Percentiles rank a stretch among this genome's conserved stretches.
Evolutionary conservation across 371 early-diverging fungal genomes (phyloP).

Genomic region (Chytridiales sp.): DNA sequence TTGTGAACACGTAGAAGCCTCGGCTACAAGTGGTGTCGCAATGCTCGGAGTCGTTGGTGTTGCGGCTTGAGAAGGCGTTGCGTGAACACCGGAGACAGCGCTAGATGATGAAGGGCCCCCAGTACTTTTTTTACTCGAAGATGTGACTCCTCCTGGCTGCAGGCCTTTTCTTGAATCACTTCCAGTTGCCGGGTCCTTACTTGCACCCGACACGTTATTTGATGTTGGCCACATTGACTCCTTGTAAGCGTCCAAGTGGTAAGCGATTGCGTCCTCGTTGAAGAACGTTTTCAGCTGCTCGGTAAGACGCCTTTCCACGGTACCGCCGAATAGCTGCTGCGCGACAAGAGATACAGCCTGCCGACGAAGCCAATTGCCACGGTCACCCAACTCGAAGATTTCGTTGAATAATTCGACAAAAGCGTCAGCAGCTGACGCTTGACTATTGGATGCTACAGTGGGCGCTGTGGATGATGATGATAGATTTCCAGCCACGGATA

Average conservation of each 20-base stretch:
- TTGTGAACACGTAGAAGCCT: too few species aligned
- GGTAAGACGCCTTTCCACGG: slow-evolving; percentile 70
- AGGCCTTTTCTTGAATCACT: too few species aligned
- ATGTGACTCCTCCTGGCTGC: too few species aligned
- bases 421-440: slow-evolving; percentile 67
- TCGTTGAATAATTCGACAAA: slow-evolving; percentile 82
- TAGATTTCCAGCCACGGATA: not conserved
- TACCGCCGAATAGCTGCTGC: slow-evolving; percentile 82
- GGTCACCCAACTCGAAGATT: slow-evolving; percentile 81
- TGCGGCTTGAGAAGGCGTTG: too few species aligned
- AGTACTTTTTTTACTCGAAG: too few species aligned
- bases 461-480: slow-evolving; percentile 6
- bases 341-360: slow-evolving; percentile 81
- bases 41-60: too few species aligned
- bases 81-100: too few species aligned
- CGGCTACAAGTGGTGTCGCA: too few species aligned
- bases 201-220: too few species aligned
- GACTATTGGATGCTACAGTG: not conserved
- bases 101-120: too few species aligned
- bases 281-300: slow-evolving; percentile 44
- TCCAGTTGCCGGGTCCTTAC: too few species aligned
- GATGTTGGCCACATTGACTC: slow-evolving; percentile 41
- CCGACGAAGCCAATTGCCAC: slow-evolving; percentile 83
- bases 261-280: slow-evolving; percentile 49
- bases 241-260: slow-evolving; percentile 49